Conservation (phyloP, 2,329 filamentous ascomycete genomes). For the Claviceps capensis region DNA sequence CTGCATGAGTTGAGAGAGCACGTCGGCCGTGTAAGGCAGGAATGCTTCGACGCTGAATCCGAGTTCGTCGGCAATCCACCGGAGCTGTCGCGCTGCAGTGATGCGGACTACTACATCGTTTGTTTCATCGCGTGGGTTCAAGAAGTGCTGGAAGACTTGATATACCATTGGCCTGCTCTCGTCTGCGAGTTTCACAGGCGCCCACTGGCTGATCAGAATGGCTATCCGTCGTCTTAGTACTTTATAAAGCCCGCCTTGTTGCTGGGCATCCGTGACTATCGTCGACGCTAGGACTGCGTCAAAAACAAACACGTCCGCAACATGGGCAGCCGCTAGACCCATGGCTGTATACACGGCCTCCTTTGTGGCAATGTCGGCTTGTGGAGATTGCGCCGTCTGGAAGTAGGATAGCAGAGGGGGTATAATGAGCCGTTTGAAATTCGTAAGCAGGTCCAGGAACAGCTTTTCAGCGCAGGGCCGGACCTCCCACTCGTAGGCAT, state of each 20-base stretch:
- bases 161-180: constrained; percentile 63
- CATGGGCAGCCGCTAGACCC: constrained; percentile 66
- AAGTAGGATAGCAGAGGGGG: constrained; percentile 75
- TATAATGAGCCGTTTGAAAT: constrained; percentile 73
- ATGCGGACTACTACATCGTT: constrained; percentile 91
- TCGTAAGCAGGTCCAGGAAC: constrained; percentile 78
- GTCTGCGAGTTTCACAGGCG: constrained; percentile 59
- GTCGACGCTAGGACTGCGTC: constrained; percentile 63
- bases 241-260: constrained; percentile 49
- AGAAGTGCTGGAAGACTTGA: constrained; percentile 75
- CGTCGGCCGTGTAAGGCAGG: constrained; percentile 59
- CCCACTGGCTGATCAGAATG: constrained; percentile 83
- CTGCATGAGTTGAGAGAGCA: constrained; percentile 58
- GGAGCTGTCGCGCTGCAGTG: constrained; percentile 76
- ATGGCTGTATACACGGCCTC: constrained; percentile 92
- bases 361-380: constrained; percentile 63
- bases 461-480: constrained; percentile 87
- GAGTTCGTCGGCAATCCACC: constrained; percentile 69
- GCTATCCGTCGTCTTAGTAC: constrained; percentile 77
- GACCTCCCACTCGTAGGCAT: constrained; percentile 85
- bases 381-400: constrained; percentile 54
- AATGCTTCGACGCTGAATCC: constrained; percentile 65
- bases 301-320: constrained; percentile 68
- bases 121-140: constrained; percentile 59
- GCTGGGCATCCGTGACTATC: constrained; percentile 65